Evolutionary conservation across 2,329 filamentous ascomycete species (phyloP).

Genomic region (Fusarium siculi): DNA sequence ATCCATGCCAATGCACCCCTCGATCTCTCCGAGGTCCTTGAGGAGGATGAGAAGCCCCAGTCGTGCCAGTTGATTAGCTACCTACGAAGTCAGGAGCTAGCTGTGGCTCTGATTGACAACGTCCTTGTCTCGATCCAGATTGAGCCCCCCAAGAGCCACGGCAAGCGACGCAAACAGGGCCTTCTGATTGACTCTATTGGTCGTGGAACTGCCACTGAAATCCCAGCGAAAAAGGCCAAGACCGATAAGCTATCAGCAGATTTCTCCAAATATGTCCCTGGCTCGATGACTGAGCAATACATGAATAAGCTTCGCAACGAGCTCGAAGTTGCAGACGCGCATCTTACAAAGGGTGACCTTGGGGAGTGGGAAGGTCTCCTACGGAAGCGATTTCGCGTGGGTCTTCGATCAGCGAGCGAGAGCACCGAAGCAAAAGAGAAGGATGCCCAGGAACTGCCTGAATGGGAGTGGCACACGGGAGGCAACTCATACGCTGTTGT

Average conservation of each 20-base stretch:
- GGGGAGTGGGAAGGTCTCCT: constrained; percentile 62
- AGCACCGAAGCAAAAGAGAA: constrained; percentile 37
- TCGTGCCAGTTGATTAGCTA: constrained; percentile 65
- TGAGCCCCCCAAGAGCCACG: constrained; percentile 68
- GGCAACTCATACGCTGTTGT: constrained; percentile 61
- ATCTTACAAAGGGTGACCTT: constrained; percentile 59
- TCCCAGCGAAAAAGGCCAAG: constrained; percentile 49
- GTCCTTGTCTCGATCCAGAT: constrained; percentile 75
- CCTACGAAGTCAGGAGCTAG: constrained; percentile 73
- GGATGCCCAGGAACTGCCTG: constrained; percentile 48
- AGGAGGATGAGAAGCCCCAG: constrained; percentile 49
- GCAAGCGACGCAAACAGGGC: constrained; percentile 67
- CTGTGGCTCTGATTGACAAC: constrained; percentile 71
- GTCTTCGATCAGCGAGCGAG: constrained; percentile 41
- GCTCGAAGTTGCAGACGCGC: constrained; percentile 58
- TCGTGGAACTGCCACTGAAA: constrained; percentile 63
- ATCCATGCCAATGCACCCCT: constrained; percentile 62
- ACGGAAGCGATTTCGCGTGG: constrained; percentile 60
- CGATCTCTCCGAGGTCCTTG: constrained; percentile 55
- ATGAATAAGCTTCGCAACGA: constrained; percentile 58
- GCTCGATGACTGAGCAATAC: constrained; percentile 62
- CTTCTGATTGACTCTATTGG: constrained; percentile 80
- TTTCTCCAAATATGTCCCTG: constrained; percentile 56
- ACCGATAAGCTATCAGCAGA: constrained; percentile 46
- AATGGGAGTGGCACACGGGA: constrained; percentile 63